These are phyloP conservation scores for Mrakia gelida DNA, from an alignment of 768 basidiomycete species.

Conservation along the genomic window DNA sequence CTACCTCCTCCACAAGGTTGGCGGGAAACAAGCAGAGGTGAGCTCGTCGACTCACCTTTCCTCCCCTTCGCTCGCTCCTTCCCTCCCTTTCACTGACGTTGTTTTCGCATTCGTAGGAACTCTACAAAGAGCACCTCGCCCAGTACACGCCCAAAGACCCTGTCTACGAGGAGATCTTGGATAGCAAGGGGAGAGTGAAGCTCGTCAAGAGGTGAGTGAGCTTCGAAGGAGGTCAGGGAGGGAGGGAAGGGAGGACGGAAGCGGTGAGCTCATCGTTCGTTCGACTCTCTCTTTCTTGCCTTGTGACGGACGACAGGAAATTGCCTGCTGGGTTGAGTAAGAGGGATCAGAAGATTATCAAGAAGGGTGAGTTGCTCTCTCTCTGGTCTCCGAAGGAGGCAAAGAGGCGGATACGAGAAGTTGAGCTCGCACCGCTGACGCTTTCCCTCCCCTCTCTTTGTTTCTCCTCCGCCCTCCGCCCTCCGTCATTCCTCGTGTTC, in stretches of 20 bases:
- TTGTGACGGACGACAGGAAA: neutral
- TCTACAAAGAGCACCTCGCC: conserved; percentile 1
- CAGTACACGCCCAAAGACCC: conserved; percentile 7
- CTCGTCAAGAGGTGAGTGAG: too few relatives aligned
- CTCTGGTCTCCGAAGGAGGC: neutral
- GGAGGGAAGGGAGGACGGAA: too few relatives aligned
- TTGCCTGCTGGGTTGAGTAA: neutral
- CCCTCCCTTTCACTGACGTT: neutral
- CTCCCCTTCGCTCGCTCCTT: neutral
- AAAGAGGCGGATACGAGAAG: neutral
- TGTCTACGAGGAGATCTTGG: neutral
- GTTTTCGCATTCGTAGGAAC: neutral
- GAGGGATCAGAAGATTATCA: conserved; percentile 1
- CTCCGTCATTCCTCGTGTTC: neutral
- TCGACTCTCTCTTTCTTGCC: neutral
- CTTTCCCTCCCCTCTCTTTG: neutral
- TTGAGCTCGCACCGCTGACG: neutral
- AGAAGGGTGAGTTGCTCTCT: neutral
- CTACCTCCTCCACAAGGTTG: conserved; percentile 5
- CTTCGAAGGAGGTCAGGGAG: too few relatives aligned
- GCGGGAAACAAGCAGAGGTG: conserved; percentile 2
- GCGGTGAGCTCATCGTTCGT: neutral
- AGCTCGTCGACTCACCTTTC: neutral
- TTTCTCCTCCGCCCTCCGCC: too few relatives aligned
- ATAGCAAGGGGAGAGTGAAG: neutral